phyloP scores from a whole-genome alignment of 805 yeast genomes.

The Candida morakotiae region DNA sequence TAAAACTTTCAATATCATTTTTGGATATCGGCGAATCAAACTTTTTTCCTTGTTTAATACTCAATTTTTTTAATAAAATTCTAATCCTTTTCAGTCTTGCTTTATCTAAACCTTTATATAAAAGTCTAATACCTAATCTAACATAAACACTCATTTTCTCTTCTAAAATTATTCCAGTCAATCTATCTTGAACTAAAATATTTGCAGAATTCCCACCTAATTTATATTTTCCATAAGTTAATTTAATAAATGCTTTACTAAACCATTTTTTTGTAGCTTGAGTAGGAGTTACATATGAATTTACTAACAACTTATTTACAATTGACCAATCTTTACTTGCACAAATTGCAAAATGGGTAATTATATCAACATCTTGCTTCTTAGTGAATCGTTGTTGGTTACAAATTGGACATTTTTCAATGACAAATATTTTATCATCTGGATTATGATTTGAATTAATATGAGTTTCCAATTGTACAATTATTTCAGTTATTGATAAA shows the following conservation, averaged over 20 bases:
- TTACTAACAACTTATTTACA: constrained; percentile 57
- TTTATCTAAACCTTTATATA: constrained; percentile 70
- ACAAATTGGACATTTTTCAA: constrained; percentile 81
- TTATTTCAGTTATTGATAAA: constrained; percentile 41
- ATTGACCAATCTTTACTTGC: constrained; percentile 72
- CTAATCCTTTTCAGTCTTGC: constrained; percentile 60
- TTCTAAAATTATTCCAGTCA: constrained; percentile 83
- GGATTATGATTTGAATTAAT: constrained; percentile 15
- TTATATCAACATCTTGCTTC: constrained; percentile 59
- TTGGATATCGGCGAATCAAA: constrained; percentile 71
- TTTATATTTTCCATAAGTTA: constrained; percentile 84
- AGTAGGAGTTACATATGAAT: constrained; percentile 71
- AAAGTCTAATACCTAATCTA: constrained; percentile 76
- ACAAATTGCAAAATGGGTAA: constrained; percentile 88
- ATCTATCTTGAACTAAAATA: constrained; percentile 87
- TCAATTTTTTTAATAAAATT: constrained; percentile 56
- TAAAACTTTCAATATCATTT: constrained; percentile 67
- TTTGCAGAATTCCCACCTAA: constrained; percentile 91
- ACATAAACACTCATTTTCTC: constrained; percentile 91
- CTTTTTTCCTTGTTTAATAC: constrained; percentile 78
- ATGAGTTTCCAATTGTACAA: constrained; percentile 44
- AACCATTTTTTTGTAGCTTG: constrained; percentile 90
- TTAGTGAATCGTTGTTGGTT: constrained; percentile 51
- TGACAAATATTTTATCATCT: constrained; percentile 46
- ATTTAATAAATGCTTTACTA: constrained; percentile 71